Evolutionary conservation across 176 grass and related monocot species (phyloP), one percentile per base, ranked within the genome.

Genomic region (Pontederia paniculata): DNA sequence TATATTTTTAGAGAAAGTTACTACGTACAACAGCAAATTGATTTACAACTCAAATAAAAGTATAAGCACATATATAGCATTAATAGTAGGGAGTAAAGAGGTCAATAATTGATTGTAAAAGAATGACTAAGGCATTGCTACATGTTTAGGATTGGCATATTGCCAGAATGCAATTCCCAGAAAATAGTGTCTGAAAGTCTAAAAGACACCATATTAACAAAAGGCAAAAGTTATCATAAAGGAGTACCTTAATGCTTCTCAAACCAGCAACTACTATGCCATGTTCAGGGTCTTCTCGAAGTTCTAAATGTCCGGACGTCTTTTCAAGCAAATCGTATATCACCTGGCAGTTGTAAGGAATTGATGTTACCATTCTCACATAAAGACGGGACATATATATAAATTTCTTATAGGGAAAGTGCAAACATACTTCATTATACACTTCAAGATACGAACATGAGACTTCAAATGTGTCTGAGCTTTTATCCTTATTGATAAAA

Each of bases 301-400:
- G 86, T 62, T 98, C 94, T 28, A 98, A 75, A 70, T 93, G 94
- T 56, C 83, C 83, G 17, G 87, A 98, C 54, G 94, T 91, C 76
- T 84, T 98, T 66, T 98, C 94, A 74, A 98, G 94, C 80, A 98
- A 77, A 84, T 98, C 94, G 53, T 88, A 98, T 63, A 98, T 98
- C 77, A 98, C 94, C 94, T 98, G 64, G 28, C 81, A 45, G 71
- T 37, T 37, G 28, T 37, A 37, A 37, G 28, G 3, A 37, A 6
- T n/a, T 6, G 28, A 37, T 37, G 3, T 37, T 49, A n/a, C 21
- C n/a, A n/a, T n/a, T 65, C 55, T 44, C 22, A 53, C 45, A 70
- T 58, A 65, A 47, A 23, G 57, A 37, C 11, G 63, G 21, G 14
- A 68, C 46, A 7, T 48, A 45, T 1, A 75, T 44, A 23, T n/a